Base-by-base conservation (phyloP, 2,329 filamentous ascomycete genomes). In the Claviceps sp. region DNA sequence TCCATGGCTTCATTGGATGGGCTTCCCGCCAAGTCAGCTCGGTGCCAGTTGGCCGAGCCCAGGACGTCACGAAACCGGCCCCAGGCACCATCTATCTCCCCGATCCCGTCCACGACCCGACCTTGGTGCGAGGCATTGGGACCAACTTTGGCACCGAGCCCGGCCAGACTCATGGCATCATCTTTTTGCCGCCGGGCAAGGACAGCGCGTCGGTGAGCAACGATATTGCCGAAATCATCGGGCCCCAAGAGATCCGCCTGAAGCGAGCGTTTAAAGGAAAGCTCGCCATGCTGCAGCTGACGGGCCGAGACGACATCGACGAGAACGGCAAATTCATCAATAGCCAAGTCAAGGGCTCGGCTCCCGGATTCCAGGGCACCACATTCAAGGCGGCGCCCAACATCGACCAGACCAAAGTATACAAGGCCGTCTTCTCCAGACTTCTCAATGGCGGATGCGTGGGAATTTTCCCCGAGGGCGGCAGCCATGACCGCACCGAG, bases 401-500 rank as follows among this genome's bases (percentile, higher is more conserved):
- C 62, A 89, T 96, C 43, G 89, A 97, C 65, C 91, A 97, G 71
- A 90, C 85, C 34, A 81, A 88, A 59, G 91, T 97, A 30, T 97
- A 97, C 70, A 82, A 95, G 65, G 87, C 89, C 19, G 91, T 98
- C 16, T 96, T 96, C 68, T 80, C 84, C 57, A 82, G 89, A 34
- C 76, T 98, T 38, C 82, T 84, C 58, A 77, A 79, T 41, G 89
- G 89, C 47, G 91, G 90, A 17, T 95, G 89, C 64, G 87, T 97
- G 51, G 93, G 91, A 56, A 96, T 98, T 63, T 98, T 97, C 67
- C 91, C 91, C 2, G 91, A 98, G 70, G 91, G 91, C 59, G 91
- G 91, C 62, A 96, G 90, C 65, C 91, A 97, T 69, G 91, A 97
- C 67, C 84, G 91, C 56, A 89, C 91, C 0, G 89, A 95, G 64